phyloP scores from a whole-genome alignment of 2,329 filamentous ascomycete genomes.

The Beauveria asiatica region DNA sequence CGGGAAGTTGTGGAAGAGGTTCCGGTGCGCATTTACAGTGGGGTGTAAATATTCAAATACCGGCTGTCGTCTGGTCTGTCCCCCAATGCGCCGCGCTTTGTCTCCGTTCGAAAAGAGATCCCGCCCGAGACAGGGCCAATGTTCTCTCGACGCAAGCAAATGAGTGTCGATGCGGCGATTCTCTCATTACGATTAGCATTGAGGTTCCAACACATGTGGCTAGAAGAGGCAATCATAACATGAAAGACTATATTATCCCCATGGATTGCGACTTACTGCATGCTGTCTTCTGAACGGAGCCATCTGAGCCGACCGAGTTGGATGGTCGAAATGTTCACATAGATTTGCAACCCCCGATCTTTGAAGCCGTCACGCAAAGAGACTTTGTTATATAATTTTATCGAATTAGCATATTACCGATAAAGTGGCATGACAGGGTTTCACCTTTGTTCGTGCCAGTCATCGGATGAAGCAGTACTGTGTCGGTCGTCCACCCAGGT shows the following conservation, averaged over 20 bases:
- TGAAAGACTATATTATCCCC: rapidly evolving
- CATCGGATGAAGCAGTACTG: not conserved
- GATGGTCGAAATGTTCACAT: not conserved
- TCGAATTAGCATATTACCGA: not conserved
- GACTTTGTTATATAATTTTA: not conserved
- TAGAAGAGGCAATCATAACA: not conserved
- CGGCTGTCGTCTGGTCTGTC: not conserved
- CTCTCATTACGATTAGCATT: conserved; percentile 1
- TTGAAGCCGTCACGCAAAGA: not conserved
- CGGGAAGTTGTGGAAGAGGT: not conserved
- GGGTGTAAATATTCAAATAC: no score
- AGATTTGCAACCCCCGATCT: not conserved
- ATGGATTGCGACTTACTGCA: not conserved
- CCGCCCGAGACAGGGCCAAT: not conserved
- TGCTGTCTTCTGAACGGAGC: not conserved
- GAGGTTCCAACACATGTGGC: not conserved
- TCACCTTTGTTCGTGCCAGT: not conserved
- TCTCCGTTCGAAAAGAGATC: not conserved
- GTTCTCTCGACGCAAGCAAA: not conserved
- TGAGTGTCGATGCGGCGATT: not conserved
- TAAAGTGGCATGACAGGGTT: not conserved
- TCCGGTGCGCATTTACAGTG: not conserved
- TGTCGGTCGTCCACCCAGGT: not conserved
- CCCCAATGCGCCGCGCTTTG: not conserved
- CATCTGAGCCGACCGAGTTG: not conserved